Percentiles rank a stretch among this genome's conserved stretches.
Conservation (phyloP, 2,329 filamentous ascomycete genomes). For the Neopestalotiopsis sp. region DNA sequence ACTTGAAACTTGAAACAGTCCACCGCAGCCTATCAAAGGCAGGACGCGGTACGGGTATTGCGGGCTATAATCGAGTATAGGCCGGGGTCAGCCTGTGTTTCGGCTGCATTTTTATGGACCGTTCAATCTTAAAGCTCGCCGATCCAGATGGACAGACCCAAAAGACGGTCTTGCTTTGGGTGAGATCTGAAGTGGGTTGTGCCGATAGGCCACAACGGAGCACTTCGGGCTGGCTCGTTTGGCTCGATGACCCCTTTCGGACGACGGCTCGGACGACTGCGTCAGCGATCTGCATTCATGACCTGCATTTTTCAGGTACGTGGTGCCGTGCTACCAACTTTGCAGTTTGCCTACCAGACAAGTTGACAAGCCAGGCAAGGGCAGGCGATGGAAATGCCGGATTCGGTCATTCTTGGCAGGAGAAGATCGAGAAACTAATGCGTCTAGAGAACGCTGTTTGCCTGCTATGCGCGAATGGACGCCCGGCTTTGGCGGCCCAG, state of each 20-base stretch:
- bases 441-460: background rate
- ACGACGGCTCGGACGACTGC: slow-evolving; percentile 28
- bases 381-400: slow-evolving; percentile 1
- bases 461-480: background rate
- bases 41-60: background rate
- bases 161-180: background rate
- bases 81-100: slow-evolving; percentile 9
- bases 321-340: slow-evolving; percentile 15
- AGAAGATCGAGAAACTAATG: slow-evolving; percentile 18
- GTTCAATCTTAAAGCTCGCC: slow-evolving; percentile 14
- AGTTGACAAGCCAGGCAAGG: too few species aligned
- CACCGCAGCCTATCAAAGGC: background rate
- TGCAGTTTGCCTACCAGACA: background rate
- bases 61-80: background rate
- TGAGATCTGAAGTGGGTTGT: slow-evolving; percentile 13
- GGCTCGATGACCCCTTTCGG: slow-evolving; percentile 22
- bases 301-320: slow-evolving; percentile 20
- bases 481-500: background rate
- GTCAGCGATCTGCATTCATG: slow-evolving; percentile 31
- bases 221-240: slow-evolving; percentile 11
- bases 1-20: slow-evolving; percentile 11
- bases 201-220: background rate
- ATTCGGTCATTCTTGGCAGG: slow-evolving; percentile 28
- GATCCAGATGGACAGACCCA: slow-evolving; percentile 8
- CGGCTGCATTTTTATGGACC: slow-evolving; percentile 11